Evolutionary conservation across 2,329 filamentous ascomycete genomes (phyloP), one percentile per base, ranked within the genome.

Genomic region (Pyrenophora graminea): DNA sequence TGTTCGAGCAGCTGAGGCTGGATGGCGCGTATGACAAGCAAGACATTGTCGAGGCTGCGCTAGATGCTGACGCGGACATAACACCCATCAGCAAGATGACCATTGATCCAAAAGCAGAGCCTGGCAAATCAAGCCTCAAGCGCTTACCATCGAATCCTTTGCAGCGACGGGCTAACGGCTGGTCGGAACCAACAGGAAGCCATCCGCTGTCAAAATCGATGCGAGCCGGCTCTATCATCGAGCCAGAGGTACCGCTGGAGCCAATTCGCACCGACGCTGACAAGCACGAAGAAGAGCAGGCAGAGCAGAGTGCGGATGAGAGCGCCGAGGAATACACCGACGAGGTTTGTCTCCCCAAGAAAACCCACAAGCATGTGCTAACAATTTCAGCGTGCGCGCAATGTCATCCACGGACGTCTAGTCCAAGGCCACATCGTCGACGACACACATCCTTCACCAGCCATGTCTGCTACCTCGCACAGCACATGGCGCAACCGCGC

Each of bases 361-460:
- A 13, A 5, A 33, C 19, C 15, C 15, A 10, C 2, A 31, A 10
- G 9, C 6, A n/a, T 34, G 27, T 44, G 30, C 53, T 70, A 58
- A 69, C 43, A 39, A 49, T 15, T 10, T 30, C 46, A 78, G 73
- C 87, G 90, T 51, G 91, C 90, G 15, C 84, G 87, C 34, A 92
- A 97, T 70, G 92, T 99, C 40, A 95, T 92, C 36, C 93, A 92
- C 51, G 93, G 91, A 8, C 87, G 94, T 45, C 80, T 99, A 37
- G 85, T 97, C 7, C 91, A 97, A 63, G 94, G 94, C 12, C 94
- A 97, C 70, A 88, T 99, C 61, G 94, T 99, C 9, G 90, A 96
- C 57, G 94, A 97, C 69, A 89, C 96, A 69, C 93, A 91, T 67
- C 88, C 89, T 2, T 96, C 91, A 1, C 88, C 91, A 13, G 80